These are phyloP conservation scores for Shiraia sp. DNA, from an alignment of 2,329 filamentous ascomycete species.

Conservation along the genomic window DNA sequence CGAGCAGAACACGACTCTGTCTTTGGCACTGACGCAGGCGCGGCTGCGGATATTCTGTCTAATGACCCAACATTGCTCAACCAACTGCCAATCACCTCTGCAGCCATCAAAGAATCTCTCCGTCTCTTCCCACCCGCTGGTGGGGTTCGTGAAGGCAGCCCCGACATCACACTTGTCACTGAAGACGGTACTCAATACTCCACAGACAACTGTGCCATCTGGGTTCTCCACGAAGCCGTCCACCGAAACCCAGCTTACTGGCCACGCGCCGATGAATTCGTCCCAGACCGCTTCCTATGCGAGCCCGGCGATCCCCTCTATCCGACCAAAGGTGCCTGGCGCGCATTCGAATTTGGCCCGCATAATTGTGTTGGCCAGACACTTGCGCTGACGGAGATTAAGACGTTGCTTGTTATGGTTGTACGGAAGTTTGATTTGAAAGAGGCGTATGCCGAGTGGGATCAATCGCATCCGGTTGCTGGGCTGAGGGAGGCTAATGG, in stretches of 20 bases:
- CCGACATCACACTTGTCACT: conserved; percentile 2
- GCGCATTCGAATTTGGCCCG: conserved; percentile 43
- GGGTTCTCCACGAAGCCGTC: conserved; percentile 4
- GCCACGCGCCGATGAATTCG: conserved; percentile 8
- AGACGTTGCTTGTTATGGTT: conserved; percentile 24
- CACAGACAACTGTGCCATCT: conserved; percentile 5
- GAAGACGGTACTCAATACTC: conserved; percentile 11
- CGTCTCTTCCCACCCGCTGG: conserved; percentile 27
- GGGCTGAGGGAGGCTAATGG: conserved; percentile 2
- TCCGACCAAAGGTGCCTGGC: conserved; percentile 17
- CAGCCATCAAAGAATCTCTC: conserved; percentile 35
- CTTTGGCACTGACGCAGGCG: conserved; percentile 15
- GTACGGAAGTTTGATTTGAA: conserved; percentile 24
- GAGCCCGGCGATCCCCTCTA: conserved; percentile 4
- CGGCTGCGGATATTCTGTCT: conserved; percentile 8
- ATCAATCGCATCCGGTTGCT: conserved; percentile 1
- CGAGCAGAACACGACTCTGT: conserved; percentile 28
- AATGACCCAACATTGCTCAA: conserved; percentile 27
- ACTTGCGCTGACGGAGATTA: conserved; percentile 43
- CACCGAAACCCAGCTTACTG: conserved; percentile 13
- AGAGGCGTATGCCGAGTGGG: conserved; percentile 11
- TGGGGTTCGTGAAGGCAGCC: conserved; percentile 4
- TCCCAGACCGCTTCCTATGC: conserved; percentile 18
- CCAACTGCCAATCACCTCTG: conserved; percentile 24
- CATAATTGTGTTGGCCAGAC: conserved; percentile 44